Conservation (phyloP, 192 early-diverging fungal genomes). For the Jimgerdemannia lactiflua region DNA sequence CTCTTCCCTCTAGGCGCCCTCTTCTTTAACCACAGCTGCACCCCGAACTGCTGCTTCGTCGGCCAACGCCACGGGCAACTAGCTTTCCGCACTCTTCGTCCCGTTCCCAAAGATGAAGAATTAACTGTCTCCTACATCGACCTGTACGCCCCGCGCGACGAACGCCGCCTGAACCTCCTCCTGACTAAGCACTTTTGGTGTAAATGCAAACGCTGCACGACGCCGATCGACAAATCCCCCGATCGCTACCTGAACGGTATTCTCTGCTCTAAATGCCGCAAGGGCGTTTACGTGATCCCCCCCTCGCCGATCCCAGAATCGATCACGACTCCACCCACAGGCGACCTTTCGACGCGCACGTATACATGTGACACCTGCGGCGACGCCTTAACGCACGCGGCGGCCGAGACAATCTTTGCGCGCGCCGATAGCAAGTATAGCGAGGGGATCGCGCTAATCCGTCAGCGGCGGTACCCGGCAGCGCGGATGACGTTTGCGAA, state of each 20-base stretch:
- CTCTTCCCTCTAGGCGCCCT: slow-evolving; percentile 70
- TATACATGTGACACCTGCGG: too few species aligned
- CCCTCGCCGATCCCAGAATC: too few species aligned
- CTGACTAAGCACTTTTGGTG: slow-evolving; percentile 74
- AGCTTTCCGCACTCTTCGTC: slow-evolving; percentile 54
- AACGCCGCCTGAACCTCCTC: slow-evolving; percentile 67
- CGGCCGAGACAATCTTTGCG: too few species aligned
- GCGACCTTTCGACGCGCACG: too few species aligned
- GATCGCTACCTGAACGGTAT: slow-evolving; percentile 51
- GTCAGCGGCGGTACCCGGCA: too few species aligned
- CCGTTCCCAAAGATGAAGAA: slow-evolving; percentile 53
- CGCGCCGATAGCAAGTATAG: too few species aligned
- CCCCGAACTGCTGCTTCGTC: slow-evolving; percentile 68
- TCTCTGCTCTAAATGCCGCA: too few species aligned
- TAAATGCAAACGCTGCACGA: slow-evolving; percentile 66
- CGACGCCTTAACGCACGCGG: too few species aligned
- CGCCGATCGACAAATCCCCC: slow-evolving; percentile 57
- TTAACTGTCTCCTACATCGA: slow-evolving; percentile 70
- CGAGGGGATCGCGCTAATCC: too few species aligned
- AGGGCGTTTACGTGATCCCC: too few species aligned
- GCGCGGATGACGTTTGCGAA: too few species aligned
- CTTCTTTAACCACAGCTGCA: slow-evolving; percentile 74
- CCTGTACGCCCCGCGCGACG: slow-evolving; percentile 63
- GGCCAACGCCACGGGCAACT: slow-evolving; percentile 52
- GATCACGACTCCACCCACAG: too few species aligned